Evolutionary conservation across 2,329 filamentous ascomycete genomes (phyloP).

Genomic region (Fusarium liriodendri): DNA sequence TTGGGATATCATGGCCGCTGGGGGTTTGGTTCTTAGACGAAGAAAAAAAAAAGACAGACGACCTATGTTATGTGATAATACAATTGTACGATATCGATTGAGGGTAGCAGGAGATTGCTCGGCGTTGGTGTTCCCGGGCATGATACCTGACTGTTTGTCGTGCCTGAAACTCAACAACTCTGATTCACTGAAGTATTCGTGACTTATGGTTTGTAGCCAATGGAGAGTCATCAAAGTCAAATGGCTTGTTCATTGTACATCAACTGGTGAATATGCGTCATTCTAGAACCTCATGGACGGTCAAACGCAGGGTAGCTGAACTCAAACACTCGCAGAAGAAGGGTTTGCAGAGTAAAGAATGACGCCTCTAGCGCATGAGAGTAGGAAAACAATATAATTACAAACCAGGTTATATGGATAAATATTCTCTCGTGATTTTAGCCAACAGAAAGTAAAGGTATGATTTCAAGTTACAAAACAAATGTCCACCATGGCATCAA

Average conservation of each 20-base stretch:
- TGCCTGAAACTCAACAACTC: neutral
- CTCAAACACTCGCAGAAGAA: neutral
- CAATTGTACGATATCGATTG: constrained; percentile 42
- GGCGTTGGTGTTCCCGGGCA: neutral
- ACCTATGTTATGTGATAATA: constrained; percentile 45
- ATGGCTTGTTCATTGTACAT: neutral
- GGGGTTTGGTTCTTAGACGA: constrained; percentile 47
- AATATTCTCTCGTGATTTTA: neutral
- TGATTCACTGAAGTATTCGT: neutral
- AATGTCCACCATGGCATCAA: neutral
- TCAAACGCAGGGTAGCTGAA: neutral
- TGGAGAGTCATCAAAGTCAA: neutral
- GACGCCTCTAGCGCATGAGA: too few relatives aligned
- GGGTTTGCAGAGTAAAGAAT: neutral
- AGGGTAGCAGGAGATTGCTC: neutral
- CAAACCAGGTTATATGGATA: neutral
- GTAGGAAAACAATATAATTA: neutral
- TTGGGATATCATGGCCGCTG: constrained; percentile 46
- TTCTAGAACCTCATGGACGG: neutral
- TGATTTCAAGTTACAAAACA: neutral
- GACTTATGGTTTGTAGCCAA: neutral
- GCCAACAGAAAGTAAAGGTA: neutral
- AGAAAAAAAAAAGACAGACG: constrained; percentile 42
- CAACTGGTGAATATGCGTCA: neutral
- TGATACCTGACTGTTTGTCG: neutral